A percentile compares a stretch with the other conserved stretches of the same genome.
Evolutionary conservation across 306 rosid species (phyloP).

Genomic region (Amphicarpaea edgeworthii): DNA sequence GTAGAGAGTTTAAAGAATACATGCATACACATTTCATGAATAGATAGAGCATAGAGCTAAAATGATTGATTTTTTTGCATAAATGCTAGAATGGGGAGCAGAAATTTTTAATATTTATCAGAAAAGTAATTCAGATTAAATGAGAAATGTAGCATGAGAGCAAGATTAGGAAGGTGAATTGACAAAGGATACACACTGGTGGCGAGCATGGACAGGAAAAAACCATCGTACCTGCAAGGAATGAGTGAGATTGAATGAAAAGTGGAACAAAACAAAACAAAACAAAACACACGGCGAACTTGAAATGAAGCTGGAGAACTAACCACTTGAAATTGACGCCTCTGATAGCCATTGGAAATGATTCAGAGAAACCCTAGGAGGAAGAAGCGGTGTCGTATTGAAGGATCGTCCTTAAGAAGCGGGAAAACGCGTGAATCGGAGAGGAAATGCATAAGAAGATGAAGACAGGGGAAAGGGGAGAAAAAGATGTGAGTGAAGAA

Average conservation of each 20-base stretch:
- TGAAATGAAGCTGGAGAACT: conserved; percentile 9
- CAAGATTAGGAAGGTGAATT: conserved; percentile 26
- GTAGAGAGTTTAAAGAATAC: conserved; percentile 51
- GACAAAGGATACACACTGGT: conserved; percentile 94
- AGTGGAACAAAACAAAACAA: neutral
- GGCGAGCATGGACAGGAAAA: conserved; percentile 98
- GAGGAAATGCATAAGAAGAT: neutral
- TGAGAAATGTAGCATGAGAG: neutral
- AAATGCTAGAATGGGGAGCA: neutral
- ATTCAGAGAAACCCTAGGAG: conserved; percentile 50
- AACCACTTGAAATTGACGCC: conserved; percentile 98
- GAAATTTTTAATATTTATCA: neutral
- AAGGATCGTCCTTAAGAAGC: conserved; percentile 2
- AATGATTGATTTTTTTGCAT: neutral
- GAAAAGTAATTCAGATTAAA: neutral
- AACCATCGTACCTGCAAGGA: conserved; percentile 88
- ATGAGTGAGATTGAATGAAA: conserved; percentile 22
- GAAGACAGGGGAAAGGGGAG: neutral
- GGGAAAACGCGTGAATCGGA: conserved; percentile 50
- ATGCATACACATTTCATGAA: conserved; percentile 6
- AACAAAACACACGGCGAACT: neutral
- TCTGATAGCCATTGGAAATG: conserved; percentile 76
- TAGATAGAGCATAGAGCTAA: neutral
- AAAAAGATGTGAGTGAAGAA: neutral
- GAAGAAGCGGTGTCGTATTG: conserved; percentile 32